Base-by-base conservation (phyloP, 805 yeast genomes). In the Kuraishia ogatae region DNA sequence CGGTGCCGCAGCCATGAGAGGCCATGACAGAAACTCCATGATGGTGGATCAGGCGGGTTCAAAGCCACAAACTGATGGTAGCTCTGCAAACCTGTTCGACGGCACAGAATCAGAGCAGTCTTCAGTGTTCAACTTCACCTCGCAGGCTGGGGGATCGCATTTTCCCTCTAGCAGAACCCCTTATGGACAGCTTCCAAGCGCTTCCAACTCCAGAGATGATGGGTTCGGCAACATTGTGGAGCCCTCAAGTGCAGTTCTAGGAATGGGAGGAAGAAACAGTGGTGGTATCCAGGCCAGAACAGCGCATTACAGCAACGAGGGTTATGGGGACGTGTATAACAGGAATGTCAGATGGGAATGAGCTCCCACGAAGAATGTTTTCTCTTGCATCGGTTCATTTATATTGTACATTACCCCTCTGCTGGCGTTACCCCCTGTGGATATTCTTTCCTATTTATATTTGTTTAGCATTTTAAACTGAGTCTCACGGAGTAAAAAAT, bases 1-100 rank as follows among this genome's bases (percentile, higher is more conserved):
- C 54, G 92, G 91, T 35, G 87, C 85, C 2, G 77, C 84, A 24
- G 85, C 84, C 47, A 80, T 80, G 84, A 79, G 77, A 63, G 85
- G 85, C 20, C 85, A 81, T 61, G 83, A 80, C 54, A 62, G 71
- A 55, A 60, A 64, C 39, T 67, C 64, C 58, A 70, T 53, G 78
- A 67, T 55, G 58, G 68, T 54, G 60, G 61, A 77, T 59, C 54
- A 66, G 61, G 56, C 69, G 55, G 58, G 68, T 54, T 50, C 57
- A 39, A 69, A 72, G 52, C 60, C 71, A 48, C 62, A 71, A 49
- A 67, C 61, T 21, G 67, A 65, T 26, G 71, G 71, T 0, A 67
- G 66, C 50, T 72, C 72, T 17, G 73, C 70, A 2, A n/a, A 50
- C 22, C 43, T 50, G 3, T 50, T 26, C 19, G 51, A 29, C 28